Evolutionary conservation across 768 basidiomycete species (phyloP).

Genomic region (Calocybe cyanea): DNA sequence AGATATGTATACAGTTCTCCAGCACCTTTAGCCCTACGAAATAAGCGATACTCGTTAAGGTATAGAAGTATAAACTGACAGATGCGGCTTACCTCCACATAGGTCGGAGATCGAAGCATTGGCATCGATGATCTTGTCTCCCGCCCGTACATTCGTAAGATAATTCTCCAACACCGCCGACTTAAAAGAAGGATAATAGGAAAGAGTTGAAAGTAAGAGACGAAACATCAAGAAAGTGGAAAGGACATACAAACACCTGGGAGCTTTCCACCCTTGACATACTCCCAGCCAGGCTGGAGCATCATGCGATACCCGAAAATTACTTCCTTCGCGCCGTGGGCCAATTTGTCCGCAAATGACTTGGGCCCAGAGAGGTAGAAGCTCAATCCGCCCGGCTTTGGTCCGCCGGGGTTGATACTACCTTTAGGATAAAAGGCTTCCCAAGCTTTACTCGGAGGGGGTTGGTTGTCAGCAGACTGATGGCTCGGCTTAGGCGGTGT

Average conservation of each 20-base stretch:
- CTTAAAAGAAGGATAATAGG: conserved; percentile 24
- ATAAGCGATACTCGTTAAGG: neutral
- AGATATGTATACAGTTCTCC: conserved; percentile 73
- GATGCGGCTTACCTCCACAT: conserved; percentile 65
- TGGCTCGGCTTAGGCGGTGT: conserved; percentile 21
- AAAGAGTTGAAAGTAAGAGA: neutral
- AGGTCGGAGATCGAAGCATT: conserved; percentile 64
- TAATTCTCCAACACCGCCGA: conserved; percentile 51
- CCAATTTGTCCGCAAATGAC: conserved; percentile 33
- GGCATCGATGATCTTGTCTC: conserved; percentile 53
- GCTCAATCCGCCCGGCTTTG: conserved; percentile 60
- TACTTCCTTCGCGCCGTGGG: conserved; percentile 46
- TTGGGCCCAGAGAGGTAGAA: conserved; percentile 62
- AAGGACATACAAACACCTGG: conserved; percentile 60
- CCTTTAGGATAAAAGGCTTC: conserved; percentile 59
- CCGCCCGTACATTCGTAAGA: conserved; percentile 72
- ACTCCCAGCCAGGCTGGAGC: conserved; percentile 60
- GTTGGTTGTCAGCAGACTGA: conserved; percentile 4
- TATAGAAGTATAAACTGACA: neutral
- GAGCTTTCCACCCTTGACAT: conserved; percentile 73
- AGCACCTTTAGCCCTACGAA: conserved; percentile 40
- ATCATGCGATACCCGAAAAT: conserved; percentile 64
- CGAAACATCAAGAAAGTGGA: neutral
- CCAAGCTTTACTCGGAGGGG: conserved; percentile 41
- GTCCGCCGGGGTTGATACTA: conserved; percentile 53